A percentile compares a stretch with the other conserved stretches of the same genome.
These are phyloP conservation scores for Penicillium corylophilum DNA, from an alignment of 2,329 filamentous ascomycete genomes.

Conservation along the genomic window DNA sequence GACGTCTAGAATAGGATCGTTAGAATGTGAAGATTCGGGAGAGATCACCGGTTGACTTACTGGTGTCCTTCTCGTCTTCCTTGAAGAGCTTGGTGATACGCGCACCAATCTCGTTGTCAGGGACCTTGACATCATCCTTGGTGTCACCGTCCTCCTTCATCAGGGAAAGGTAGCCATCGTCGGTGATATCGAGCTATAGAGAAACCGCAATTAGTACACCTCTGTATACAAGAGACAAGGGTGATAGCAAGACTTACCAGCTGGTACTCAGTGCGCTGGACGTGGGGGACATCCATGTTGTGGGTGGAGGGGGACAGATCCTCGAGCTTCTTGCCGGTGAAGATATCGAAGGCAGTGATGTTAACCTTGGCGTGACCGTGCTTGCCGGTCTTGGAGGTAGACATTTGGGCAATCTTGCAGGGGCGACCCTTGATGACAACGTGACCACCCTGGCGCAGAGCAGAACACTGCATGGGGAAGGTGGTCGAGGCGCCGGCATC, in stretches of 20 bases:
- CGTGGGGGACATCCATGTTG: slow-evolving; percentile 86
- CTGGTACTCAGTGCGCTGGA: slow-evolving; percentile 86
- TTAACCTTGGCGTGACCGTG: slow-evolving; percentile 99
- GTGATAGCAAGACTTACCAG: slow-evolving; percentile 64
- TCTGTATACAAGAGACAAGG: neutral
- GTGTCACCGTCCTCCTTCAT: slow-evolving; percentile 81
- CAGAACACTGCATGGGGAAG: slow-evolving; percentile 98
- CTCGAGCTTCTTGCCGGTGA: slow-evolving; percentile 99
- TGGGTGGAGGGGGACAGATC: slow-evolving; percentile 97
- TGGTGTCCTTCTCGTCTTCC: slow-evolving; percentile 85
- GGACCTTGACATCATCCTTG: slow-evolving; percentile 94
- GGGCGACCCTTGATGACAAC: slow-evolving; percentile 98
- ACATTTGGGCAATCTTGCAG: slow-evolving; percentile 99
- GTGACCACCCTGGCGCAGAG: slow-evolving; percentile 98
- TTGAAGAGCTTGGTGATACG: slow-evolving; percentile 81
- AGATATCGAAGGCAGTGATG: slow-evolving; percentile 96
- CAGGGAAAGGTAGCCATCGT: slow-evolving; percentile 92
- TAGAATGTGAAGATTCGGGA: neutral
- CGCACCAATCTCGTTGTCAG: slow-evolving; percentile 83
- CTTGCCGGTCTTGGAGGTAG: slow-evolving; percentile 99
- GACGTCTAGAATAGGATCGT: slow-evolving; percentile 61
- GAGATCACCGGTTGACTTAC: slow-evolving; percentile 58
- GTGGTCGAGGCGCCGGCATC: slow-evolving; percentile 95
- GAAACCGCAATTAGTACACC: neutral
- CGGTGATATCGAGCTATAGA: slow-evolving; percentile 81